Evolutionary conservation across 2,329 filamentous ascomycete species (phyloP).

Genomic region (Sclerotinia nivalis): DNA sequence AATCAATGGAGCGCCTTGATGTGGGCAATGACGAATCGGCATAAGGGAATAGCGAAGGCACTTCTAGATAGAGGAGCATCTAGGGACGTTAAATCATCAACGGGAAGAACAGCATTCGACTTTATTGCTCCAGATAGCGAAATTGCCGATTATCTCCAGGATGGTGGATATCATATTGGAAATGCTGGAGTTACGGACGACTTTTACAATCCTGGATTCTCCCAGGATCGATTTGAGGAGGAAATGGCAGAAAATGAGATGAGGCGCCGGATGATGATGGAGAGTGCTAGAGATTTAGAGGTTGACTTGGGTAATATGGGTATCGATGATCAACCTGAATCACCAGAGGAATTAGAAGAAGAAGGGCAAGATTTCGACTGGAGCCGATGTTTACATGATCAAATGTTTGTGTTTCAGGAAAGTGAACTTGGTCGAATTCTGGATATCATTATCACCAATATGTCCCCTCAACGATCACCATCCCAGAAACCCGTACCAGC

Average conservation of each 20-base stretch:
- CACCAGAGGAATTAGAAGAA: constrained; percentile 78
- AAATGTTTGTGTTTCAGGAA: constrained; percentile 99
- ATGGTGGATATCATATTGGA: constrained; percentile 89
- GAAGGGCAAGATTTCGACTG: constrained; percentile 95
- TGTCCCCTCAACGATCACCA: constrained; percentile 93
- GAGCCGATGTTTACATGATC: constrained; percentile 90
- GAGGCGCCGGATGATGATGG: constrained; percentile 97
- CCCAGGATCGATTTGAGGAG: constrained; percentile 92
- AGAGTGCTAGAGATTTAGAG: constrained; percentile 94
- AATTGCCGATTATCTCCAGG: constrained; percentile 91
- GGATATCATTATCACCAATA: constrained; percentile 94
- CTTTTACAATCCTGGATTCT: constrained; percentile 91
- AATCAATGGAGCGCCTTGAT: constrained; percentile 98
- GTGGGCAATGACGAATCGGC: constrained; percentile 99
- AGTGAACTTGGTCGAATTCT: constrained; percentile 88
- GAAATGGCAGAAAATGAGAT: constrained; percentile 96
- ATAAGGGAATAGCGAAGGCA: constrained; percentile 92
- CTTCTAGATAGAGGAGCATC: constrained; percentile 91
- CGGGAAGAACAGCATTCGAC: constrained; percentile 90
- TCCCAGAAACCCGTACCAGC: constrained; percentile 98
- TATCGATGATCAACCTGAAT: constrained; percentile 91
- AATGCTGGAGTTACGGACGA: constrained; percentile 79
- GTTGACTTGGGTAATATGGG: constrained; percentile 95
- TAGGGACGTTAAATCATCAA: constrained; percentile 92
- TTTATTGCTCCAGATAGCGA: constrained; percentile 95